Evolutionary conservation across 2,329 filamentous ascomycete genomes (phyloP).

Genomic region (Fusarium camptoceras): DNA sequence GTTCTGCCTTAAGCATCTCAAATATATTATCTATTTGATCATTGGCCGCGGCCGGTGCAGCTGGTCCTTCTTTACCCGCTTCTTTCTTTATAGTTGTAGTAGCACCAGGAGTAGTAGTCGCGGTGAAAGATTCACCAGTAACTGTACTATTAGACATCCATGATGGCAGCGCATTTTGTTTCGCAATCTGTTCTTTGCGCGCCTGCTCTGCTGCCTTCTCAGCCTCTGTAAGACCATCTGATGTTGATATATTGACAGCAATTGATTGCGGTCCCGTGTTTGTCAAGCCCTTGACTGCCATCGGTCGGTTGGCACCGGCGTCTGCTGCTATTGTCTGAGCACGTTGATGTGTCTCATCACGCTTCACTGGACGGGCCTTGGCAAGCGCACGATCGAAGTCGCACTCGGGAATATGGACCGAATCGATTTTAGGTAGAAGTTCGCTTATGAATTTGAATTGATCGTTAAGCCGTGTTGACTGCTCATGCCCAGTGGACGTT

Average conservation of each 20-base stretch:
- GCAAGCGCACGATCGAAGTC: conserved; percentile 77
- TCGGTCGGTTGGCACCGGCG: conserved; percentile 65
- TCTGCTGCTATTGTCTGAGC: conserved; percentile 70
- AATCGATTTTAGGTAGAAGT: conserved; percentile 80
- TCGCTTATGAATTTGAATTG: conserved; percentile 84
- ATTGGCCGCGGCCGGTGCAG: conserved; percentile 61
- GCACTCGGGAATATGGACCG: conserved; percentile 78
- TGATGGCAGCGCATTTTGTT: conserved; percentile 75
- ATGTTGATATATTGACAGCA: conserved; percentile 75
- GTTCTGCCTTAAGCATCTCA: conserved; percentile 71
- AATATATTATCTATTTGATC: conserved; percentile 76
- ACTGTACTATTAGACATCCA: conserved; percentile 81
- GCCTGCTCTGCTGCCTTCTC: conserved; percentile 73
- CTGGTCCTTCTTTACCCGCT: conserved; percentile 58
- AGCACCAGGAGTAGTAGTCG: conserved; percentile 35
- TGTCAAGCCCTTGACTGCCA: conserved; percentile 75
- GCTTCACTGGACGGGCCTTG: conserved; percentile 71
- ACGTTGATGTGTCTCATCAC: conserved; percentile 75
- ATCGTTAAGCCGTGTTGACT: conserved; percentile 79
- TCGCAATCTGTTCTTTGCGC: conserved; percentile 73
- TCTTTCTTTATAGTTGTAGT: conserved; percentile 52
- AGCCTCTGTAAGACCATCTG: conserved; percentile 73
- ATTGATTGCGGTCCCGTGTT: conserved; percentile 77
- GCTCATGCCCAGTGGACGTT: conserved; percentile 76
- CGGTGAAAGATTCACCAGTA: conserved; percentile 69